A percentile compares a stretch with the other conserved stretches of the same genome.
These are phyloP conservation scores for Schizochytrium sp. DNA, from an alignment of 108 stramenopile species.

Conservation along the genomic window DNA sequence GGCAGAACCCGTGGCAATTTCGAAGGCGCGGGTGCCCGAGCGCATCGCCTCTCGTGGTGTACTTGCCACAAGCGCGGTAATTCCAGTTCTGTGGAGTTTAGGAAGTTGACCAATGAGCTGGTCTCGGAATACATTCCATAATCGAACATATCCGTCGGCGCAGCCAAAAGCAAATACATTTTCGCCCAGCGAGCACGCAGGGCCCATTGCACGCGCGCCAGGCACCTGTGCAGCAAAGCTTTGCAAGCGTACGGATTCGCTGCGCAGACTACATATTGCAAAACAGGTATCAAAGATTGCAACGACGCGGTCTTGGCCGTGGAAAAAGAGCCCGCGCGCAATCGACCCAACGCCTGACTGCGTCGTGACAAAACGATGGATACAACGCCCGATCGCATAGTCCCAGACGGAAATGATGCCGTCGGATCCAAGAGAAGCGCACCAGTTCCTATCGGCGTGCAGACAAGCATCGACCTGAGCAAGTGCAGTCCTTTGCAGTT, in stretches of 20 bases:
- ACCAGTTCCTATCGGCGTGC: background rate
- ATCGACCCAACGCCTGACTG: background rate
- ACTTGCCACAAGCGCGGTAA: background rate
- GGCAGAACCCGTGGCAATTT: background rate
- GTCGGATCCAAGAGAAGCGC: background rate
- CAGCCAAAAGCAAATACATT: background rate
- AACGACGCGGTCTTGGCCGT: background rate
- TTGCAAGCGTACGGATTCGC: background rate
- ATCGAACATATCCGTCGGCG: background rate
- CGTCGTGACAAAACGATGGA: background rate
- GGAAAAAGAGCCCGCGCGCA: background rate
- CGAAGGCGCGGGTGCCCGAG: background rate
- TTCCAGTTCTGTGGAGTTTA: background rate
- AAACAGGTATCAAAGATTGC: background rate
- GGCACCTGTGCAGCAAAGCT: background rate
- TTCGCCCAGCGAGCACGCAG: background rate
- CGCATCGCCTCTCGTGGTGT: background rate
- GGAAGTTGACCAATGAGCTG: background rate
- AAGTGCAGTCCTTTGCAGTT: background rate
- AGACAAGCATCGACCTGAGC: background rate
- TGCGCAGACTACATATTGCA: background rate
- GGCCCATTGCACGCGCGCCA: background rate
- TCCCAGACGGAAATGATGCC: background rate
- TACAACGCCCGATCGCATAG: background rate
- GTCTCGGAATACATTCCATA: background rate